Evolutionary conservation across 805 yeast species (phyloP).

Genomic region (Lachancea sp.): DNA sequence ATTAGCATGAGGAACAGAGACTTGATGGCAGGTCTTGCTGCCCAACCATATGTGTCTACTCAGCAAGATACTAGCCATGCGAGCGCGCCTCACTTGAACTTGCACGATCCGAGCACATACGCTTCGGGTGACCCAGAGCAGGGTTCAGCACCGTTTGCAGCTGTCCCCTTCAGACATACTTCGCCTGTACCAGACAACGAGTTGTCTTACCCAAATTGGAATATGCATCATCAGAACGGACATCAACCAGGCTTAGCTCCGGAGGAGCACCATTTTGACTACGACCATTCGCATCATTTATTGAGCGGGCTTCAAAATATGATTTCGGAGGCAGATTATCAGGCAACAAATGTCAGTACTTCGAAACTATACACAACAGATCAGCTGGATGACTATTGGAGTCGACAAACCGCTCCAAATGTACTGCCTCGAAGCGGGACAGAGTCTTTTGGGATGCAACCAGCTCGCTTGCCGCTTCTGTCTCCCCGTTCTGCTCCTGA

Average conservation of each 20-base stretch:
- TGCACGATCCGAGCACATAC: conserved; percentile 20
- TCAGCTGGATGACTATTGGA: conserved; percentile 34
- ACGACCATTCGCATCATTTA: conserved; percentile 27
- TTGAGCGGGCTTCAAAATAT: conserved; percentile 30
- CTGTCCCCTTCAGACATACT: conserved; percentile 1
- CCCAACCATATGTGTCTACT: conserved; percentile 16
- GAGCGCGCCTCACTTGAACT: conserved; percentile 11
- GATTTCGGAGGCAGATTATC: conserved; percentile 28
- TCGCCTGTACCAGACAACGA: conserved; percentile 5
- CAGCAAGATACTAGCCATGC: not conserved
- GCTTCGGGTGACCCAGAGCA: conserved; percentile 6
- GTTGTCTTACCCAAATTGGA: conserved; percentile 7
- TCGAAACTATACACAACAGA: conserved; percentile 31
- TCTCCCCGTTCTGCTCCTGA: conserved; percentile 4
- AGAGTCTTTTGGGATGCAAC: not conserved
- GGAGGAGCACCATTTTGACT: conserved; percentile 25
- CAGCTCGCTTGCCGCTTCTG: conserved; percentile 3
- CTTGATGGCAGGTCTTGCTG: conserved; percentile 17
- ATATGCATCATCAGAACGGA: conserved; percentile 5
- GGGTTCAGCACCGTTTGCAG: conserved; percentile 1
- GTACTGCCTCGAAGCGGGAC: not conserved
- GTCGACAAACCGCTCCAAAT: conserved; percentile 4
- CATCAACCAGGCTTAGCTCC: not conserved
- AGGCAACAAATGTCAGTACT: conserved; percentile 25
- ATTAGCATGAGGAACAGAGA: conserved; percentile 20